Evolutionary conservation across 257 asterid species (phyloP).

Genomic region (Hygrophila difformis): DNA sequence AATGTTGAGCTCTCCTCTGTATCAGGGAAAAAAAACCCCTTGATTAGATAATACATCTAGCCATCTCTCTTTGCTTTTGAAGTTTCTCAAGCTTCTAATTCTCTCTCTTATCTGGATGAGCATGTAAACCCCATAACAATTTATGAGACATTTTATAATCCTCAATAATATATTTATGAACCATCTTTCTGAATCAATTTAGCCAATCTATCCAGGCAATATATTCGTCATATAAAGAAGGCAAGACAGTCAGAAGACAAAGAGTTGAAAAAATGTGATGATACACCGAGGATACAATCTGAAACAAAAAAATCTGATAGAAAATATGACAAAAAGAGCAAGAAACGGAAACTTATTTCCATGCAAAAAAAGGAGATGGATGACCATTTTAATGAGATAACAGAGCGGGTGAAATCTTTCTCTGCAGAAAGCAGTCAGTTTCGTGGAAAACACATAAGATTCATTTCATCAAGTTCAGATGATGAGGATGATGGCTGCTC

Average conservation of each 20-base stretch:
- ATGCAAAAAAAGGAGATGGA: conserved; percentile 55
- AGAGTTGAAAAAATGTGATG: conserved; percentile 33
- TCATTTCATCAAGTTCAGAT: conserved; percentile 66
- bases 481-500: conserved; percentile 45
- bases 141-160: too few species aligned
- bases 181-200: conserved; percentile 16
- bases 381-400: conserved; percentile 47
- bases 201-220: conserved; percentile 39
- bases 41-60: too few species aligned
- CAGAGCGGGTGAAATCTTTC: conserved; percentile 54
- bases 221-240: conserved; percentile 35
- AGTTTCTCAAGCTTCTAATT: too few species aligned
- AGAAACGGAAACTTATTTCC: conserved; percentile 47
- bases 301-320: too few species aligned
- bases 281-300: conserved; percentile 29
- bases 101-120: too few species aligned
- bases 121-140: too few species aligned
- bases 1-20: too few species aligned
- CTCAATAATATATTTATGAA: too few species aligned
- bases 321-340: conserved; percentile 28
- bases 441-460: conserved; percentile 62
- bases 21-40: too few species aligned
- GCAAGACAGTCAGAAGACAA: conserved; percentile 38
- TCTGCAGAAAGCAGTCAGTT: conserved; percentile 35
- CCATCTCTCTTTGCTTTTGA: too few species aligned